These are phyloP conservation scores for Penicillium subrubescens DNA, from an alignment of 495 filamentous ascomycete species.

Conservation along the genomic window DNA sequence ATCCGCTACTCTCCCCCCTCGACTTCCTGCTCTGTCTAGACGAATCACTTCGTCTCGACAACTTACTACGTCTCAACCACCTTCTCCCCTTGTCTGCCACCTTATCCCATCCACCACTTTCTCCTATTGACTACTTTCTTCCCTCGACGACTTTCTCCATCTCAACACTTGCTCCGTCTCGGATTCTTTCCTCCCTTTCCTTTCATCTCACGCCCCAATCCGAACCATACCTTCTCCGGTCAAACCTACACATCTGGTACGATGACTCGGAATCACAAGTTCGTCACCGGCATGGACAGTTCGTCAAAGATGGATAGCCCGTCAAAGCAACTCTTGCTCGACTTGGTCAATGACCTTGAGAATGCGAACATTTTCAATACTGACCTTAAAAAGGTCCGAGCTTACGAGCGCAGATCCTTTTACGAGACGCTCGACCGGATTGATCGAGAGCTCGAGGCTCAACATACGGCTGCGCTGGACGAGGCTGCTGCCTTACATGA, in stretches of 20 bases:
- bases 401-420: constrained; percentile 46
- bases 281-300: constrained; percentile 17
- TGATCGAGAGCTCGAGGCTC: constrained; percentile 43
- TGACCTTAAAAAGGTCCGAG: constrained; percentile 46
- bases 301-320: constrained; percentile 40
- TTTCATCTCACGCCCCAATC: background rate
- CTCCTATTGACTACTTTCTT: no score
- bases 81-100: no score
- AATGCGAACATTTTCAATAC: constrained; percentile 38
- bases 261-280: background rate
- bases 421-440: constrained; percentile 50
- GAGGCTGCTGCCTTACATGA: constrained; percentile 64
- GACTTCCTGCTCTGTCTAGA: no score
- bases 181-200: no score
- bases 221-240: background rate
- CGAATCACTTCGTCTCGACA: no score
- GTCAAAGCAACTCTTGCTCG: constrained; percentile 52
- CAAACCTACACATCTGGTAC: background rate
- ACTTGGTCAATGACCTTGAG: constrained; percentile 46
- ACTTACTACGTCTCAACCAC: no score
- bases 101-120: no score
- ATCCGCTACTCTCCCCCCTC: no score
- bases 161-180: background rate
- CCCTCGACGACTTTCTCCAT: no score
- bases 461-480: constrained; percentile 63